phyloP scores from a whole-genome alignment of 257 asterid genomes.

The Plectranthus barbatus region DNA sequence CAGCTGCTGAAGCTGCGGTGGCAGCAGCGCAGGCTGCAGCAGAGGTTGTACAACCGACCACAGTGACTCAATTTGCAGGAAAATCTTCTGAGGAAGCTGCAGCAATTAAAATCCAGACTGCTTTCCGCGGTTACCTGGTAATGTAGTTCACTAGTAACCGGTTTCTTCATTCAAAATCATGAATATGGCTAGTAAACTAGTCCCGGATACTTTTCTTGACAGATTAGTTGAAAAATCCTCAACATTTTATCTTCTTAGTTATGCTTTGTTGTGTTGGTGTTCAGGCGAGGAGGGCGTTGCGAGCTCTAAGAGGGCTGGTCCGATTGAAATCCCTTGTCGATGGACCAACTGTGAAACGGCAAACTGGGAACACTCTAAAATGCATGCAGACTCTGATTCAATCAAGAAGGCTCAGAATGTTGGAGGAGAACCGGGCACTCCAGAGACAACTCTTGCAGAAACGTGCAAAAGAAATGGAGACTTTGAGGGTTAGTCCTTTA shows the following conservation, averaged over 20 bases:
- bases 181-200: not conserved
- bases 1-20: conserved; percentile 67
- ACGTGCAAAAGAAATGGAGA: conserved; percentile 79
- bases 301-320: conserved; percentile 88
- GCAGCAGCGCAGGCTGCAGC: too few species aligned
- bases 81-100: conserved; percentile 76
- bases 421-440: conserved; percentile 83
- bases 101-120: conserved; percentile 75
- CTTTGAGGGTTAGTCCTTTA: conserved; percentile 57
- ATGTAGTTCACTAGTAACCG: not conserved
- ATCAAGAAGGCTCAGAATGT: conserved; percentile 69
- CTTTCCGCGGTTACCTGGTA: conserved; percentile 90
- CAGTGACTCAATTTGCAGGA: conserved; percentile 38
- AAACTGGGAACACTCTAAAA: conserved; percentile 76
- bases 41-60: conserved; percentile 46
- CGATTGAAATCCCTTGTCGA: conserved; percentile 78
- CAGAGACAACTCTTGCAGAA: conserved; percentile 86
- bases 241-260: not conserved
- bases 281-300: conserved; percentile 88
- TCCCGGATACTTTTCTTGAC: not conserved
- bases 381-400: conserved; percentile 92
- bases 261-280: too few species aligned
- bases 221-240: not conserved
- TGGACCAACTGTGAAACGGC: conserved; percentile 77
- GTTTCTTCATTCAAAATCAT: not conserved